phyloP scores from a whole-genome alignment of 345 rosid genomes.

The Eucalyptus regnans region DNA sequence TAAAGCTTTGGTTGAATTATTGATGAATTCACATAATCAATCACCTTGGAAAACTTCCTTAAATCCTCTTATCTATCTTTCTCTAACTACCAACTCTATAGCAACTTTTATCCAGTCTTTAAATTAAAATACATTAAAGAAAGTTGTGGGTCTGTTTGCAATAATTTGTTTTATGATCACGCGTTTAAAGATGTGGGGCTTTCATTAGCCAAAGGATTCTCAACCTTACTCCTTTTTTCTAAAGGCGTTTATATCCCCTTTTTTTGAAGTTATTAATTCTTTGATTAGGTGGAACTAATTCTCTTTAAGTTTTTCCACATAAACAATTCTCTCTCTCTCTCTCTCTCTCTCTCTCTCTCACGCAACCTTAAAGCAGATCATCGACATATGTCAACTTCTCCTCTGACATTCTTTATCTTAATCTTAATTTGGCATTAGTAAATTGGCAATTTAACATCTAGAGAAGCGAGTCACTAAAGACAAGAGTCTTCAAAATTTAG shows the following conservation, averaged over 20 bases:
- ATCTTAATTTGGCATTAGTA: not conserved
- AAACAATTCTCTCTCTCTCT: not conserved
- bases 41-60: not conserved
- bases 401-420: not conserved
- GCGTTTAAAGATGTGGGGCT: slow-evolving; percentile 22
- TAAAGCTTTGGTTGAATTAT: not conserved
- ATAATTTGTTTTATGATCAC: slow-evolving; percentile 15
- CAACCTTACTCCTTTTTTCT: not conserved
- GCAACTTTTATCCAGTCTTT: not conserved
- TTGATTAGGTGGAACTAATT: not conserved
- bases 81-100: not conserved
- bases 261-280: not conserved
- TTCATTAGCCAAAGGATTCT: not conserved
- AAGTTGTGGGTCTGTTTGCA: not conserved
- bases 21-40: not conserved
- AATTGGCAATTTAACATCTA: not conserved
- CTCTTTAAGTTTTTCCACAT: not conserved
- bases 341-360: not conserved
- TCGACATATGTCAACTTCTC: not conserved
- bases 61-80: not conserved
- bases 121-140: not conserved
- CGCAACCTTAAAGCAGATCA: not conserved
- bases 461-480: not conserved
- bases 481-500: not conserved
- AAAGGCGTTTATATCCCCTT: not conserved